These are phyloP conservation scores for Apophysomyces variabilis DNA, from an alignment of 371 early-diverging fungal species.

Conservation along the genomic window DNA sequence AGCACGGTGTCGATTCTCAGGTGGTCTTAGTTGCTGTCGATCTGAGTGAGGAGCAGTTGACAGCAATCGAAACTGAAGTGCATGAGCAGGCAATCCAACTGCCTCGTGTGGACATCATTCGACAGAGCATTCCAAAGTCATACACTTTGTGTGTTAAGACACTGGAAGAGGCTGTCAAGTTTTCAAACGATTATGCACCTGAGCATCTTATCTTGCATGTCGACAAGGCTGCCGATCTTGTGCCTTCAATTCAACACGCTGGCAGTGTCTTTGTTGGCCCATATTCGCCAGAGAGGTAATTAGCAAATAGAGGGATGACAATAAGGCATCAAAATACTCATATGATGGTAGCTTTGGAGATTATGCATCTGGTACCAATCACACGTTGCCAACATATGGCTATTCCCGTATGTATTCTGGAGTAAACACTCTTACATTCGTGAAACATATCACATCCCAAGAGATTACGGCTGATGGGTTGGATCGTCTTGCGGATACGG, in stretches of 20 bases:
- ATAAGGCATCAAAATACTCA: background rate
- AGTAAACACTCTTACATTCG: slow-evolving; percentile 91
- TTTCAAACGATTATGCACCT: slow-evolving; percentile 96
- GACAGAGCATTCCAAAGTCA: slow-evolving; percentile 85
- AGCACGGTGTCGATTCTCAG: slow-evolving; percentile 96
- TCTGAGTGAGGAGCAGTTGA: slow-evolving; percentile 65
- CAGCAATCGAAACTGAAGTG: slow-evolving; percentile 79
- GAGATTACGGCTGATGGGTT: slow-evolving; percentile 89
- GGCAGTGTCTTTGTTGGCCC: slow-evolving; percentile 97
- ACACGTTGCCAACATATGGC: slow-evolving; percentile 98
- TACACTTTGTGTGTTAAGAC: slow-evolving; percentile 72
- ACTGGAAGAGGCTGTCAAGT: slow-evolving; percentile 80
- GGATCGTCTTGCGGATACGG: slow-evolving; percentile 83
- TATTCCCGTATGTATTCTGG: slow-evolving; percentile 98
- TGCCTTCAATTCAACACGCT: slow-evolving; percentile 81
- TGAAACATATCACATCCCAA: slow-evolving; percentile 96
- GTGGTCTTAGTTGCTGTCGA: slow-evolving; percentile 93
- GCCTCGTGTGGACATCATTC: slow-evolving; percentile 90
- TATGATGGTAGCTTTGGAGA: slow-evolving; percentile 84
- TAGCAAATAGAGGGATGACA: background rate
- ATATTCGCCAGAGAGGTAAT: slow-evolving; percentile 91
- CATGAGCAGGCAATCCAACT: slow-evolving; percentile 82
- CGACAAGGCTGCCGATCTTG: slow-evolving; percentile 69
- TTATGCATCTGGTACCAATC: slow-evolving; percentile 99
- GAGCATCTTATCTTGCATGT: slow-evolving; percentile 96